Base-by-base conservation (phyloP, 192 early-diverging fungal species). In the Coemansia sp. region DNA sequence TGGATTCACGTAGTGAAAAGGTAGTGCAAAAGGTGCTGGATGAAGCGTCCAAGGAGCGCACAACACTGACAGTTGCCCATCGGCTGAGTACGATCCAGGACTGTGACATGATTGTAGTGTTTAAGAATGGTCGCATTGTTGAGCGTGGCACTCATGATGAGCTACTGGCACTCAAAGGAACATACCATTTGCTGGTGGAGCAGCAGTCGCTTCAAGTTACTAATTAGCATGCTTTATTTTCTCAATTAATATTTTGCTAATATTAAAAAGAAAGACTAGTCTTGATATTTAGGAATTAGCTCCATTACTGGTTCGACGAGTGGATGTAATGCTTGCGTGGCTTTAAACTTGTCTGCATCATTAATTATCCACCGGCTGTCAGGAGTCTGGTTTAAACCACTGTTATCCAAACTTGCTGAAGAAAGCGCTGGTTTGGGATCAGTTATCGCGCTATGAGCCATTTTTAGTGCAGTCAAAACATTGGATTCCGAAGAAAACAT, bases 11-110 rank as follows among this genome's bases (percentile, higher is more conserved):
- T 65, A 88, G 87, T 53, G 93, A 95, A 78, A 85, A 73, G 60
- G 70, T 90, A 0, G 93, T 95, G 15, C 92, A 94, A 70, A 79
- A 81, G 45, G 92, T 91, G 4, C 76, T 95, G 55, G 92, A 94
- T 63, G 57, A 35, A 29, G 86, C 83, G 2, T 76, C 87, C 1
- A 50, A 77, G 43, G 92, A 91, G 14, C 70, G 93, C 21, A 94
- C 93, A 0, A 93, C 92, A 0, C 83, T 93, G 41, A 75, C 83
- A 29, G 81, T 88, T 73, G 88, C 89, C 4, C 92, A 93, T 79
- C 70, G 93, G 9, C 79, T 95, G 29, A 86, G 89, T 12, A 95
- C 91, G 9, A 90, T 95, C 62, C 90, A 92, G 71, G 85, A 89
- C 65, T 88, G 88, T 39, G 91, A 93, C 63, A n/a, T 70, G 24